Base-by-base conservation (phyloP, 2,329 filamentous ascomycete species). In the Fusarium begoniae region DNA sequence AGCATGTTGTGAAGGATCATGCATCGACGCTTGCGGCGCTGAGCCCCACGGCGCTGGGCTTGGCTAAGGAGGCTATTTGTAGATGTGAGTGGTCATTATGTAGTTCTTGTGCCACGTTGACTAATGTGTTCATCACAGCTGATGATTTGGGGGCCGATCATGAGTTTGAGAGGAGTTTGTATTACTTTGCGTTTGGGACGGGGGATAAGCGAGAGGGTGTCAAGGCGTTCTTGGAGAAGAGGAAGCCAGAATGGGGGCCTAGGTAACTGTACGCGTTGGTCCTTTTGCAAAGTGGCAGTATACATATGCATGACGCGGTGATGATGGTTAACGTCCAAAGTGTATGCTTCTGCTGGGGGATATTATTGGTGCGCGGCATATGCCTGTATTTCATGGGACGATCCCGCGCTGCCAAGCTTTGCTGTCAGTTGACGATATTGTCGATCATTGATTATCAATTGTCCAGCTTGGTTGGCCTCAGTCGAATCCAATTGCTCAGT, bases 171-270 rank as follows among this genome's bases (percentile, higher is more conserved):
- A 74, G 81, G 41, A 77, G 75, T 63, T 65, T 84, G 47, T 83
- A 84, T 64, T 83, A 83, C 58, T 77, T 77, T 65, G 79, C 82
- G 6, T 83, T 83, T 66, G 79, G 80, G 20, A 81, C 79, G 2
- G 48, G 56, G 26, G 80, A 81, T 48, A 82, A 81, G 56, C 63
- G 67, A 30, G 79, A 81, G 59, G 80, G 79, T 37, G 77, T 81
- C 24, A 66, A 63, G 13, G 80, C 80, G 12, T 81, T 82, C 56
- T 68, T 81, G 12, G 75, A 80, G 37, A 82, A 77, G 72, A 70
- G 76, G 8, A 54, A 63, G 18, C 75, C 76, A 8, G 57, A 64
- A 12, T 78, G 76, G 76, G 68, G 69, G 24, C 22, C 51, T 9
- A 50, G 43, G 44, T 77, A 53, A 63, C 47, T 43, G 20, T 43